Conservation (phyloP, 2,329 filamentous ascomycete genomes). For the Neodidymelliopsis sp. region DNA sequence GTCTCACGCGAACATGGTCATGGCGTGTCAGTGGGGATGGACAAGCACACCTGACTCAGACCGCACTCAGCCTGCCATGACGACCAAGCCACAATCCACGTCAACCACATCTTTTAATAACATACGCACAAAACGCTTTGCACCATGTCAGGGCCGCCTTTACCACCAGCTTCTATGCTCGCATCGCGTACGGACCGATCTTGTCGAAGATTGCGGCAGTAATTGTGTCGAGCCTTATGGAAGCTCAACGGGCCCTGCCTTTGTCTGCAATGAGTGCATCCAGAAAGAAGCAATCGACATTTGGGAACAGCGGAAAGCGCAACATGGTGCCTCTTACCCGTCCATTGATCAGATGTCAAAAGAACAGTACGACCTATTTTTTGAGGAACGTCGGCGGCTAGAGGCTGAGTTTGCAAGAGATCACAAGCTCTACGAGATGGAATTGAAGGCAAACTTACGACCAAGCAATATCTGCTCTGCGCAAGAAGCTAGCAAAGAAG, state of each 20-base stretch:
- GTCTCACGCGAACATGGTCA: slow-evolving; percentile 42
- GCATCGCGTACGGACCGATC: slow-evolving; percentile 46
- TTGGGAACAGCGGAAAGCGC: slow-evolving; percentile 37
- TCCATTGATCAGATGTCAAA: slow-evolving; percentile 39
- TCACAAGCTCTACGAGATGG: slow-evolving; percentile 34
- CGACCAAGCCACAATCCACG: slow-evolving; percentile 14
- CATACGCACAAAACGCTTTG: slow-evolving; percentile 39
- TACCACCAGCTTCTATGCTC: slow-evolving; percentile 48
- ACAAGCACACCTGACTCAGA: slow-evolving; percentile 33
- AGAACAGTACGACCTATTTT: slow-evolving; percentile 44
- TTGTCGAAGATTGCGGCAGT: slow-evolving; percentile 45
- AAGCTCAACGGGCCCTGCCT: slow-evolving; percentile 26
- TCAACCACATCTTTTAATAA: slow-evolving; percentile 26
- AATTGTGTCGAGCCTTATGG: slow-evolving; percentile 45
- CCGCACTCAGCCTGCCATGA: slow-evolving; percentile 16
- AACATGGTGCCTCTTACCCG: slow-evolving; percentile 40
- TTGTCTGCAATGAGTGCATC: slow-evolving; percentile 45
- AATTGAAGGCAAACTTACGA: slow-evolving; percentile 33
- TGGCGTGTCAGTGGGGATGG: slow-evolving; percentile 47
- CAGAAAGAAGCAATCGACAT: slow-evolving; percentile 37
- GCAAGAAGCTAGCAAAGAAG: slow-evolving; percentile 40
- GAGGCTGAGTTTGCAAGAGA: slow-evolving; percentile 38
- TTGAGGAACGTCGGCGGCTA: slow-evolving; percentile 38
- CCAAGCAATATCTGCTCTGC: slow-evolving; percentile 43
- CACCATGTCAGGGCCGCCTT: slow-evolving; percentile 44